A percentile compares a stretch with the other conserved stretches of the same genome.
These are phyloP conservation scores for Tylopilus cervinicoccineus DNA, from an alignment of 768 basidiomycete genomes.

Conservation along the genomic window DNA sequence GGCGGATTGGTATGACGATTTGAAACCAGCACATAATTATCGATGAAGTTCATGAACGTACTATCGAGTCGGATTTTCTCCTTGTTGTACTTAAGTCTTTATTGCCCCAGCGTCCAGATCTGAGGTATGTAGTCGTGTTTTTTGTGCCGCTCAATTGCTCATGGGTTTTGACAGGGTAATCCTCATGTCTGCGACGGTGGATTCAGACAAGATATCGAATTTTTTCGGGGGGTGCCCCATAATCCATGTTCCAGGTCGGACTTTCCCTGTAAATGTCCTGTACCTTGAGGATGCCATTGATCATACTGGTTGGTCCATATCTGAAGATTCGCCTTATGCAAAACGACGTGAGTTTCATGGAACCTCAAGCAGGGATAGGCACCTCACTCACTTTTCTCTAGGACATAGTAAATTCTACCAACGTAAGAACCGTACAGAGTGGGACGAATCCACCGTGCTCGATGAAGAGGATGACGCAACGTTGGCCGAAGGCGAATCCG, in stretches of 20 bases:
- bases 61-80: slow-evolving; percentile 96
- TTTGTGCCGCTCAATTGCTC: slow-evolving; percentile 1
- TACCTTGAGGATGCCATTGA: slow-evolving; percentile 93
- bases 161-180: slow-evolving; percentile 55
- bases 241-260: slow-evolving; percentile 88
- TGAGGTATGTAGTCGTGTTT: slow-evolving; percentile 59
- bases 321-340: slow-evolving; percentile 79
- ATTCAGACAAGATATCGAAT: slow-evolving; percentile 82
- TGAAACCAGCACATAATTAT: slow-evolving; percentile 80
- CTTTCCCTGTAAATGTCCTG: slow-evolving; percentile 83
- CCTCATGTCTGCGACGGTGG: slow-evolving; percentile 95
- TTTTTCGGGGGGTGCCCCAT: slow-evolving; percentile 88
- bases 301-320: slow-evolving; percentile 70
- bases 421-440: slow-evolving; percentile 61
- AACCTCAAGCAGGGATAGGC: neutral
- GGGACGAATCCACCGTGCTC: slow-evolving; percentile 67
- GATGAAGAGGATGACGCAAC: slow-evolving; percentile 66
- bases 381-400: slow-evolving; percentile 25
- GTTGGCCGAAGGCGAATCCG: slow-evolving; percentile 17
- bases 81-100: slow-evolving; percentile 89
- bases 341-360: slow-evolving; percentile 50
- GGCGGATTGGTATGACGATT: neutral
- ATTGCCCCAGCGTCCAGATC: slow-evolving; percentile 65
- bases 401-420: slow-evolving; percentile 63
- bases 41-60: slow-evolving; percentile 97